A percentile compares a stretch with the other conserved stretches of the same genome.
These are phyloP conservation scores for Botrytis galanthina DNA, from an alignment of 2,329 filamentous ascomycete species.

Conservation along the genomic window DNA sequence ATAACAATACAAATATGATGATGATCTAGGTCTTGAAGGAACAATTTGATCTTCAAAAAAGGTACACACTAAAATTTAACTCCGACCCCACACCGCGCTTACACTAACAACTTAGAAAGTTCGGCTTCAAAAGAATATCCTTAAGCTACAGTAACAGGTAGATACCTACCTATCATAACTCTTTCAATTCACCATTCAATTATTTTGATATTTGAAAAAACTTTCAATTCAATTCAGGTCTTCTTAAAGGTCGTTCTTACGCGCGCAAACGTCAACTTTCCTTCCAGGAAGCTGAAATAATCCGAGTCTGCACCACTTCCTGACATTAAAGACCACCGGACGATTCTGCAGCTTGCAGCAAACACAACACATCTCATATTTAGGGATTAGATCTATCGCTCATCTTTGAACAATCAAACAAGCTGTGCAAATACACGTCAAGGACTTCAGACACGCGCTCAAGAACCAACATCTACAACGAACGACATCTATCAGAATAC, in stretches of 20 bases:
- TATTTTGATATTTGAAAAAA: background rate
- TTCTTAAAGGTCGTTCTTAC: background rate
- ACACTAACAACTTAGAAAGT: background rate
- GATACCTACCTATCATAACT: background rate
- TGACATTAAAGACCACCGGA: background rate
- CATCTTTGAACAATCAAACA: background rate
- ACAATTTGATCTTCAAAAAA: background rate
- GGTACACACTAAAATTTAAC: background rate
- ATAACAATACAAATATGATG: background rate
- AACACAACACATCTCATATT: background rate
- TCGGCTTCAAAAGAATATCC: background rate
- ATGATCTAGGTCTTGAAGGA: background rate
- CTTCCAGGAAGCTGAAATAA: background rate
- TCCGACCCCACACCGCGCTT: constrained; percentile 2
- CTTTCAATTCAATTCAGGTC: background rate
- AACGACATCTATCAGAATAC: background rate
- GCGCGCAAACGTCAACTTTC: background rate
- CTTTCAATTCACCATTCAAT: background rate
- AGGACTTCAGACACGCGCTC: background rate
- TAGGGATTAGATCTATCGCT: background rate
- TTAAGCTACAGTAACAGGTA: background rate
- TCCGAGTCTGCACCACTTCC: background rate
- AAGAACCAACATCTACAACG: background rate
- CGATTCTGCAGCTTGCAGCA: background rate
- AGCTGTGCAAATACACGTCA: background rate